These are phyloP conservation scores for bread wheat (Triticum aestivum) DNA, from an alignment of 176 grass and related monocot genomes.

Conservation along the genomic window DNA sequence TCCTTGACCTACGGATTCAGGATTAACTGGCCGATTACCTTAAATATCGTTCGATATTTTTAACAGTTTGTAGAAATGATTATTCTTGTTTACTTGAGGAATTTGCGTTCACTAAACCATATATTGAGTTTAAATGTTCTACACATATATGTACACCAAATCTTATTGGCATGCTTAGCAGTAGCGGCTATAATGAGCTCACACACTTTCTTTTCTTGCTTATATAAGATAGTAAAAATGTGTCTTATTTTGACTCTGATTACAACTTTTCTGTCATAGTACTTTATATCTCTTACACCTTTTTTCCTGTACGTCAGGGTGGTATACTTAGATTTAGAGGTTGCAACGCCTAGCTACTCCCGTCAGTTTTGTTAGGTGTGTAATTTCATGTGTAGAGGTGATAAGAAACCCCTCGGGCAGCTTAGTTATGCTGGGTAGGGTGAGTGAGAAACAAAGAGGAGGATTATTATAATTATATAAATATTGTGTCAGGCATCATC, in stretches of 20 bases:
- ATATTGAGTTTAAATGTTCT: neutral
- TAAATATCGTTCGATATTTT: too few relatives aligned
- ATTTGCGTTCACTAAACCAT: neutral
- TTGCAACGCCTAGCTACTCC: neutral
- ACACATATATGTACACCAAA: neutral
- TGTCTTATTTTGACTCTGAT: too few relatives aligned
- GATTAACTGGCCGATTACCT: too few relatives aligned
- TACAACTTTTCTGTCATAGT: neutral
- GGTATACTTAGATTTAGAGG: neutral
- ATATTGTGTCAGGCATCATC: neutral
- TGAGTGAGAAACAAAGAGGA: neutral
- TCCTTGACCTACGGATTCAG: too few relatives aligned
- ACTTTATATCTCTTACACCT: neutral
- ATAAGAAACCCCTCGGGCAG: too few relatives aligned
- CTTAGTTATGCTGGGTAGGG: neutral
- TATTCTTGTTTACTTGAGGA: neutral
- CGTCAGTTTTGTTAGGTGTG: neutral
- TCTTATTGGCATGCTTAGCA: constrained; percentile 13
- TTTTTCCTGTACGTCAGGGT: neutral
- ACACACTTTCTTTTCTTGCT: neutral
- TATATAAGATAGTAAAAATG: neutral
- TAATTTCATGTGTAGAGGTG: neutral
- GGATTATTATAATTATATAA: neutral
- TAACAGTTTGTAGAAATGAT: neutral
- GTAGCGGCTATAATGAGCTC: neutral